Evolutionary conservation across 106 monocot genomes (phyloP).

Genomic region (Dendrobium nobile): DNA sequence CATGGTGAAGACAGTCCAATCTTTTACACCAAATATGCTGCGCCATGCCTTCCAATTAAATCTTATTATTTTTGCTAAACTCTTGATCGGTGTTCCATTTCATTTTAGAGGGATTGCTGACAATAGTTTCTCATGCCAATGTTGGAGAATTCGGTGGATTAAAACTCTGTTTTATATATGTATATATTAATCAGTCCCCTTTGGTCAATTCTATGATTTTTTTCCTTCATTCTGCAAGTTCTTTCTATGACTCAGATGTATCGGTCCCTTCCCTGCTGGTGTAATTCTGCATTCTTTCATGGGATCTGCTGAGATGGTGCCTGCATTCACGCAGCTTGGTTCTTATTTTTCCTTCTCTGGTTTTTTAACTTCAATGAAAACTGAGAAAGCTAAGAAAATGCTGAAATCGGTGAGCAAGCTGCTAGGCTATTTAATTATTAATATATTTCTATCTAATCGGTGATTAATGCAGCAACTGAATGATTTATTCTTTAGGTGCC

Average conservation of each 20-base stretch:
- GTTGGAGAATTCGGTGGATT: too few relatives aligned
- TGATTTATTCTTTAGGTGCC: conserved; percentile 35
- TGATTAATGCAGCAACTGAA: background rate
- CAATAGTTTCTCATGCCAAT: too few relatives aligned
- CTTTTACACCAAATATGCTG: too few relatives aligned
- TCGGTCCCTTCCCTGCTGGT: conserved; percentile 80
- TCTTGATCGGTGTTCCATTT: too few relatives aligned
- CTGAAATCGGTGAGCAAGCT: conserved; percentile 25
- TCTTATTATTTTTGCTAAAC: too few relatives aligned
- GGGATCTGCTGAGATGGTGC: conserved; percentile 90
- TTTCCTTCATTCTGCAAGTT: background rate
- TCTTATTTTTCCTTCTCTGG: conserved; percentile 95
- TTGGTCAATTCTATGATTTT: background rate
- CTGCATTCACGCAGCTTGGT: conserved; percentile 58
- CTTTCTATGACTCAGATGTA: conserved; percentile 22
- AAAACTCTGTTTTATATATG: too few relatives aligned
- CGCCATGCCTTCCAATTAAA: too few relatives aligned
- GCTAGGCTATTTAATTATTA: background rate
- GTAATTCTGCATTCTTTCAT: conserved; percentile 85
- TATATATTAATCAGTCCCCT: too few relatives aligned
- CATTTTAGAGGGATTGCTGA: too few relatives aligned
- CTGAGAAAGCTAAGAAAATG: conserved; percentile 58
- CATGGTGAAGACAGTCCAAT: too few relatives aligned
- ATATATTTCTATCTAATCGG: background rate
- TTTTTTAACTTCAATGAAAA: conserved; percentile 52